A percentile compares a stretch with the other conserved stretches of the same genome.
These are phyloP conservation scores for Globisporangium radiosum DNA, from an alignment of 352 stramenopile genomes.

Conservation along the genomic window DNA sequence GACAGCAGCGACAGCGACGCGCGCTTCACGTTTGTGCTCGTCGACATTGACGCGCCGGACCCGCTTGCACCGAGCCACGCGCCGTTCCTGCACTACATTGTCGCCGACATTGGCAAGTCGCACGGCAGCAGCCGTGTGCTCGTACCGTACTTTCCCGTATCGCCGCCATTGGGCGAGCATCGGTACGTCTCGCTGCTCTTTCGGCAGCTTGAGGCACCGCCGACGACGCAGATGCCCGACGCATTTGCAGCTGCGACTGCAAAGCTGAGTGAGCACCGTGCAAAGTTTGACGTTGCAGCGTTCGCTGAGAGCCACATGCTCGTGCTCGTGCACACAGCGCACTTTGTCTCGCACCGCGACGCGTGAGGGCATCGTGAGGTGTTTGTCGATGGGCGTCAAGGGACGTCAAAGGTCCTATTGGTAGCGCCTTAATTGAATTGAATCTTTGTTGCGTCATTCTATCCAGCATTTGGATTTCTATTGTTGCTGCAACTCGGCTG, in stretches of 20 bases:
- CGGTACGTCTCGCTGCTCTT: slow-evolving; percentile 57
- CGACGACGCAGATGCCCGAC: too few relatives aligned
- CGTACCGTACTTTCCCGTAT: slow-evolving; percentile 57
- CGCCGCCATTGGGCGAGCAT: slow-evolving; percentile 40
- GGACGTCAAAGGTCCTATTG: neutral
- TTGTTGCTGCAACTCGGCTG: too few relatives aligned
- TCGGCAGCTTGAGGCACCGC: slow-evolving; percentile 15
- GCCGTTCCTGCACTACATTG: slow-evolving; percentile 68
- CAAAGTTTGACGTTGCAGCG: slow-evolving; percentile 42
- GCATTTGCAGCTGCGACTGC: neutral
- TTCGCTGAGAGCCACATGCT: slow-evolving; percentile 29
- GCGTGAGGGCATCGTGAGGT: too few relatives aligned
- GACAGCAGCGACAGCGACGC: slow-evolving; percentile 10
- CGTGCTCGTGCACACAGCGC: slow-evolving; percentile 20
- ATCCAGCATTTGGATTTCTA: too few relatives aligned
- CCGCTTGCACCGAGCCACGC: slow-evolving; percentile 43
- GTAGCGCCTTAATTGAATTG: too few relatives aligned
- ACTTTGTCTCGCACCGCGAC: slow-evolving; percentile 36
- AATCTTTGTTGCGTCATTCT: too few relatives aligned
- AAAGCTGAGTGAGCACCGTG: slow-evolving; percentile 25
- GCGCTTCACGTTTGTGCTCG: slow-evolving; percentile 53
- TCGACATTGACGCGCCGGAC: slow-evolving; percentile 66
- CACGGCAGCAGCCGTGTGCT: slow-evolving; percentile 15
- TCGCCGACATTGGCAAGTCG: slow-evolving; percentile 20
- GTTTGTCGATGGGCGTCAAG: neutral